Conservation (phyloP, 176 grass and related monocot genomes). For the Carex myosuroides region DNA sequence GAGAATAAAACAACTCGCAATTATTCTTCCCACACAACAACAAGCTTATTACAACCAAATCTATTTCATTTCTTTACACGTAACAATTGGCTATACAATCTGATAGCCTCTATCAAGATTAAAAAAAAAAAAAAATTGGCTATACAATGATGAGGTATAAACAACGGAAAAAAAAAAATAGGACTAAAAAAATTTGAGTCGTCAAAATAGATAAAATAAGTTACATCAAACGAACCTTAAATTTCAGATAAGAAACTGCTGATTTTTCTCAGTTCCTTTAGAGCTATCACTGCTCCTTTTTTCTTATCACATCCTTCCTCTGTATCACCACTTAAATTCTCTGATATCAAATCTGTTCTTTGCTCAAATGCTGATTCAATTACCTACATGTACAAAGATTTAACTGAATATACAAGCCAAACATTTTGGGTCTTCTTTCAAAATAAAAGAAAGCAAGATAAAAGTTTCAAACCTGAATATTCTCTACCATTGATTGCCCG, state of each 20-base stretch:
- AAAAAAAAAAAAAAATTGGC: neutral
- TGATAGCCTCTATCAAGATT: no score
- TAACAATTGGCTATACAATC: neutral
- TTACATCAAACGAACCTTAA: constrained; percentile 19
- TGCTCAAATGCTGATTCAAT: constrained; percentile 48
- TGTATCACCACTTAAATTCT: constrained; percentile 8
- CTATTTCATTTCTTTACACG: neutral
- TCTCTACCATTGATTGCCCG: constrained; percentile 77
- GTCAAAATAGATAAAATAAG: neutral
- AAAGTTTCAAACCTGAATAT: constrained; percentile 60
- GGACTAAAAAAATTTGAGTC: neutral
- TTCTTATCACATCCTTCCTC: constrained; percentile 20
- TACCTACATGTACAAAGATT: constrained; percentile 32
- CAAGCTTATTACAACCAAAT: neutral
- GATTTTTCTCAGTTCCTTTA: constrained; percentile 68
- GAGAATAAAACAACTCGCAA: neutral
- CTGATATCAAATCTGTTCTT: constrained; percentile 22
- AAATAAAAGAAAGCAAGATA: neutral
- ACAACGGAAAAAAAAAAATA: neutral
- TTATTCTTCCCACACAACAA: neutral
- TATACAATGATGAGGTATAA: neutral
- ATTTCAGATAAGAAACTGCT: constrained; percentile 46
- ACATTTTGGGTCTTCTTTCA: neutral
- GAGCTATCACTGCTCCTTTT: constrained; percentile 27
- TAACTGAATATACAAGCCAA: neutral